Base-by-base conservation (phyloP, 805 yeast species). In the Pichia sporocuriosa region DNA sequence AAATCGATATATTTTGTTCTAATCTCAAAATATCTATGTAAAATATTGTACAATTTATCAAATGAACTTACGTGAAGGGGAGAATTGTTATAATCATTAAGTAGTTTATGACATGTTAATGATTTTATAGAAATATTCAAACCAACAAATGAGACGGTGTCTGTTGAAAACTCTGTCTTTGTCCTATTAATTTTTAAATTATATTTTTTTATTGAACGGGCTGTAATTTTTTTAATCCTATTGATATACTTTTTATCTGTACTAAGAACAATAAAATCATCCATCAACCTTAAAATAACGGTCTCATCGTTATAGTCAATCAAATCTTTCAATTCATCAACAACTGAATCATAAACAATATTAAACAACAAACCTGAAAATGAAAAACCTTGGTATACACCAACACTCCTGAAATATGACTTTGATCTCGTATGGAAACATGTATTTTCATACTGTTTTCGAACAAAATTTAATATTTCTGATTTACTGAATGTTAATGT, bases 341-440 rank as follows among this genome's bases (percentile, higher is more conserved):
- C 70, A 24, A 89, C 55, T 2, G 70, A 66, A 52, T 83, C 87
- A 52, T 83, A 82, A 0, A 84, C 72, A 1, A 87, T 48, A 48
- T 87, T 85, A 48, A 95, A 87, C 27, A 89, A 67, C 5, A 79
- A 65, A 1, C 84, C 73, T 43, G 95, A 90, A 4, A 88, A 58
- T 1, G 81, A 78, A 7, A 86, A 75, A 0, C 97, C 97, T 62
- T 89, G 97, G 40, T 81, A 88, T 0, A 90, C 68, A 0, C 97
- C 97, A 9, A 64, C 58, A 32, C 63, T 73, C 44, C 95, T 64
- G n/a, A 57, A 54, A 52, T 67, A 73, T 3, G 65, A 59, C 7
- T 51, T 47, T 1, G 58, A 53, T 12, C 27, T 38, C 1, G 72
- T 57, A 22, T 59, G 58, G 0, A 81, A 60, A 0, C 69, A 62